Evolutionary conservation across 257 asterid genomes (phyloP).

Genomic region (Echium plantagineum): DNA sequence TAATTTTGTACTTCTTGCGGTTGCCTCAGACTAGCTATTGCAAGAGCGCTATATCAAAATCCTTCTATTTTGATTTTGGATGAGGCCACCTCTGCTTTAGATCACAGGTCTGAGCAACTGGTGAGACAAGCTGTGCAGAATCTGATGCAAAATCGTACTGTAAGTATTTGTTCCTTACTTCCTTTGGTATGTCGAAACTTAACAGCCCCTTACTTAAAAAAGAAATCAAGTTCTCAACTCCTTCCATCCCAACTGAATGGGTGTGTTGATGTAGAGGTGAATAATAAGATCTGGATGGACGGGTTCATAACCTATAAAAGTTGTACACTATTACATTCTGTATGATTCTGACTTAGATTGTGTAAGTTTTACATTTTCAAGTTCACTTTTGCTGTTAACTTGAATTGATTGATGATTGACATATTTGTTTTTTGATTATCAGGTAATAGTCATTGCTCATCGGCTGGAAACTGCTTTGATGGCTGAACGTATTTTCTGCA

Average conservation of each 20-base stretch:
- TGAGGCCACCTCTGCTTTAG: conserved; percentile 95
- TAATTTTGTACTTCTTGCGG: conserved; percentile 1
- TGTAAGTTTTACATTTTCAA: background rate
- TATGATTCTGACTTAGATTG: background rate
- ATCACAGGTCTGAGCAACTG: conserved; percentile 70
- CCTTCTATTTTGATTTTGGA: conserved; percentile 88
- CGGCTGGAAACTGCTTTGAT: conserved; percentile 72
- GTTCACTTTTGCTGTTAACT: background rate
- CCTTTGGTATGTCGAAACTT: background rate
- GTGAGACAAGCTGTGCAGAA: conserved; percentile 83
- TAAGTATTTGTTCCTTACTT: conserved; percentile 24
- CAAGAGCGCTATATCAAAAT: conserved; percentile 80
- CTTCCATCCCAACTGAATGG: background rate
- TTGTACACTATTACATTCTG: too few species aligned
- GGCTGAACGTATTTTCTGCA: conserved; percentile 58
- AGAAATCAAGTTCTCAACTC: background rate
- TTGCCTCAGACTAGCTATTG: conserved; percentile 67
- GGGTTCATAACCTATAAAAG: too few species aligned
- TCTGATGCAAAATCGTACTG: conserved; percentile 76
- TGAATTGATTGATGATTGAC: background rate
- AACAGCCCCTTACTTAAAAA: background rate
- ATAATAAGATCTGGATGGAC: too few species aligned
- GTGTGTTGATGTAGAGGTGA: too few species aligned
- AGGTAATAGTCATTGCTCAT: conserved; percentile 88
- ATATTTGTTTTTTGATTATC: conserved; percentile 7